Evolutionary conservation across 2,329 filamentous ascomycete genomes (phyloP).

Genomic region (Trichoderma koningiopsis): DNA sequence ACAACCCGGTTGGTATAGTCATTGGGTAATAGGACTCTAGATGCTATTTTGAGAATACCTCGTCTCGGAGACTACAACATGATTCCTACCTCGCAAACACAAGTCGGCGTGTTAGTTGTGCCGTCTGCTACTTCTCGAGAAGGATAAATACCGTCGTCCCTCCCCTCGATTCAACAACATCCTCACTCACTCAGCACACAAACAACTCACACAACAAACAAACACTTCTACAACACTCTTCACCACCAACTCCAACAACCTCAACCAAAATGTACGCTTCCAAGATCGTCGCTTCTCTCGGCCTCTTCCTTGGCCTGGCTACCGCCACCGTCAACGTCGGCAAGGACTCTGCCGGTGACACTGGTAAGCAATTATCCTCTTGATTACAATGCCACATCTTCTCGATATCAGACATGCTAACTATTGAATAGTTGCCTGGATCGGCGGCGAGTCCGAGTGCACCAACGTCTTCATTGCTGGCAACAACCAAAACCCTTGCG

Average conservation of each 20-base stretch:
- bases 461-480: neutral
- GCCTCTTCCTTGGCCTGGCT: neutral
- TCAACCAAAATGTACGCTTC: neutral
- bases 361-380: neutral
- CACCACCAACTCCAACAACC: neutral
- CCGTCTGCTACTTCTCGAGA: neutral
- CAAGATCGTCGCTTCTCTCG: neutral
- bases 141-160: neutral
- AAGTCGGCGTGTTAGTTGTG: neutral
- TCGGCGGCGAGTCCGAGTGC: neutral
- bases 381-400: neutral
- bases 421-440: neutral
- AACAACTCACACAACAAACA: neutral
- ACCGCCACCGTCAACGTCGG: neutral
- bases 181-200: neutral
- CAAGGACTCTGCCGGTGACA: neutral
- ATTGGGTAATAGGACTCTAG: neutral
- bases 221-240: neutral
- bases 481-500: neutral
- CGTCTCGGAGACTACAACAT: neutral
- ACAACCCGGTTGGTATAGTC: neutral
- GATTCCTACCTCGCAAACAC: neutral
- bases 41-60: neutral
- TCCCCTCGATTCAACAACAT: neutral
- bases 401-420: neutral